Conservation (phyloP, 305 asterid genomes). For the Stenogyne calaminthoides region DNA sequence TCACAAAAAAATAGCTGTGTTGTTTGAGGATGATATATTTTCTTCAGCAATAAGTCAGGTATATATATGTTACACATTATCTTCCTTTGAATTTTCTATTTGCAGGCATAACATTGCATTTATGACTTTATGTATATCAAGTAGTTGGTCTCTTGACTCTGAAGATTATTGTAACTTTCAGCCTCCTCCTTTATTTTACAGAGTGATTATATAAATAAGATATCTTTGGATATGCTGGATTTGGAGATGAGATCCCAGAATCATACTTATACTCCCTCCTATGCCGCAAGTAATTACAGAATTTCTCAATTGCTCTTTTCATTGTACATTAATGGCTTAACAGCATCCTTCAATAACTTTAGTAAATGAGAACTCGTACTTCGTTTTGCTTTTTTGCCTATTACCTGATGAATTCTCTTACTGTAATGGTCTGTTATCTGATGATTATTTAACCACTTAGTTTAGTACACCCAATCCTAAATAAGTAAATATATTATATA, state of each 20-base stretch:
- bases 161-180: not conserved
- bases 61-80: not conserved
- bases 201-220: not conserved
- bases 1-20: constrained; percentile 40
- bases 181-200: not conserved
- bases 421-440: too few relatives aligned
- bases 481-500: too few relatives aligned
- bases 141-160: constrained; percentile 7
- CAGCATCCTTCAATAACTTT: constrained; percentile 16
- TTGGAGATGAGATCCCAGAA: not conserved
- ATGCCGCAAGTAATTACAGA: too few relatives aligned
- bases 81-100: not conserved
- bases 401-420: too few relatives aligned
- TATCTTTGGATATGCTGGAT: not conserved
- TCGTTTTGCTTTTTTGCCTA: too few relatives aligned
- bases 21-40: constrained; percentile 72
- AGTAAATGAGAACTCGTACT: constrained; percentile 20
- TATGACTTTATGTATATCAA: not conserved
- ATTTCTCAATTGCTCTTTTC: not conserved
- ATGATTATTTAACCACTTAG: too few relatives aligned
- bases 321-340: constrained; percentile 9
- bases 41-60: constrained; percentile 72
- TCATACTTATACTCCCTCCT: too few relatives aligned
- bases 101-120: not conserved
- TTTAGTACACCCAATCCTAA: too few relatives aligned